Base-by-base conservation (phyloP, 495 filamentous ascomycete genomes). In the Tuber indicum region DNA sequence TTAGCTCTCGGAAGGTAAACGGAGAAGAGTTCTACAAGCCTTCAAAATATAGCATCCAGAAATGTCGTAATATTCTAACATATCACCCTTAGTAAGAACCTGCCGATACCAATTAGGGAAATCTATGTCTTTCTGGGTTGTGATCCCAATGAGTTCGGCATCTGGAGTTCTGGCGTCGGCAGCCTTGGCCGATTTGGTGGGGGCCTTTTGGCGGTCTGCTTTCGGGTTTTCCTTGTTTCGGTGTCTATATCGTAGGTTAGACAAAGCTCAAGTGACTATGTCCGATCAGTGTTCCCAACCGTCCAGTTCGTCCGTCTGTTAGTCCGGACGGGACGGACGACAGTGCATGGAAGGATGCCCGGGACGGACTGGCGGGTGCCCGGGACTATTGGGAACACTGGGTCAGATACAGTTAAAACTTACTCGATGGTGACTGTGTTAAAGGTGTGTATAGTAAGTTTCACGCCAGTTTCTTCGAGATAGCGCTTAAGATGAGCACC, bases 91-190 rank as follows among this genome's bases (percentile, higher is more conserved):
- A 77, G 92, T 91, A 58, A 99, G 90, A 62, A 97, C 91, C 85
- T 99, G 94, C 85, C 96, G 92, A 84, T 99, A 99, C 96, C 96
- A 98, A 82, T 88, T 89, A 39, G 92, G 87, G 84, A 99, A 96
- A 86, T 97, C 92, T 23, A 90, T 89, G 73, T 91, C 88, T 85
- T 98, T 98, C 73, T 87, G 85, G 26, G 91, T 88, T 78, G 93
- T 93, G 78, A 98, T 97, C 81, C 94, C 93, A 81, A 96, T 97
- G 77, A 97, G 84, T 74, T 88, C 89, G 42, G 88, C 86, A 70
- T 88, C 90, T 44, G 90, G 89, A n/a, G 86, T 86, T 83, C 89
- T 90, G 4, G 75, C 71, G 41, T 74, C 72, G 42, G 26, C 58
- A 83, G 89, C 85, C 78, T 85, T 88, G 70, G 85, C 79, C 23